Evolutionary conservation across 257 asterid genomes (phyloP), one percentile per base, ranked within the genome.

Genomic region (Hygrophila difformis): DNA sequence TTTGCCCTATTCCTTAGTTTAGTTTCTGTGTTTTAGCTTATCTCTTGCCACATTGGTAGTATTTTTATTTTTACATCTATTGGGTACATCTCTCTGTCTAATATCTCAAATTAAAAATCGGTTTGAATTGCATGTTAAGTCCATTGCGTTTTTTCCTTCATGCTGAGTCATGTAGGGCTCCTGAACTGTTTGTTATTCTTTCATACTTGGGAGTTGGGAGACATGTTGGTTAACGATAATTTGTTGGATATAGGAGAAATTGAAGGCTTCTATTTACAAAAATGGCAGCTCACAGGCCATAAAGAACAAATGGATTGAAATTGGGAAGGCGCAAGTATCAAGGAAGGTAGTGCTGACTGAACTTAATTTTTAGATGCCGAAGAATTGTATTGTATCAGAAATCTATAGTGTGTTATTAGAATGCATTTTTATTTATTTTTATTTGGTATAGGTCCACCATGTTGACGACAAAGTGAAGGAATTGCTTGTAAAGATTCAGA

Each of bases 261-360:
- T 78, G 67, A 68, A 74, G 56, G 62, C 87, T 23, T 47, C 87
- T 31, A 67, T 78, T 51, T 81, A 50, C 75, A 79, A 81, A 73
- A 79, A 79, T 33, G 98, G 98, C 61, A 66, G 76, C 67, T 68
- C 72, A 28, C 98, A 91, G 65, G 98, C 94, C 54, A 68, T 82
- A 44, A 91, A 86, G 76, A 91, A 80, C 65, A 86, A 80, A 61
- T 91, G 96, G 98, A 73, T 91, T 26, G 95, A 75, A 61, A 74
- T 82, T 71, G 84, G 68, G 8, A 84, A 82, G 76, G 23, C 82
- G n/a, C 76, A 66, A 44, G 82, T 91, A 26, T 68, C 83, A 23
- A 71, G 79, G 69, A 84, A 73, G 96, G 97, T 81, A 71, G 49
- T 44, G 21, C 57, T 26, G 31, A 3, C 54, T 52, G 48, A 12